A percentile compares a stretch with the other conserved stretches of the same genome.
These are phyloP conservation scores for Globisporangium middletonii DNA, from an alignment of 352 stramenopile genomes.

Conservation along the genomic window DNA sequence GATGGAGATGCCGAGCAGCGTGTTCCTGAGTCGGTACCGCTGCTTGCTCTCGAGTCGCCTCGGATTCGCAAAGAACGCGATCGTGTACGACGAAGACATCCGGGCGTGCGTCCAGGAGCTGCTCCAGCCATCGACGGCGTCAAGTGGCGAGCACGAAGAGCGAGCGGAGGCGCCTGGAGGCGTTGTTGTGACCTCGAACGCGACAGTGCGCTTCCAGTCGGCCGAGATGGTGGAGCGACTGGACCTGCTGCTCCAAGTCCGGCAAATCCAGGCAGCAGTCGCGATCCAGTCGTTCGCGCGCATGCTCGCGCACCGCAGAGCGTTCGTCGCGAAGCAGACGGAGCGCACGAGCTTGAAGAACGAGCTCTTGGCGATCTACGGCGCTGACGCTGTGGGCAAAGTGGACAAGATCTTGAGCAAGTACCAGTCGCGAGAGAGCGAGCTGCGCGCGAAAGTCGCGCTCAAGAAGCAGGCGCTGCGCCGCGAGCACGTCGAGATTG, in stretches of 20 bases:
- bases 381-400: constrained; percentile 19
- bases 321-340: constrained; percentile 25
- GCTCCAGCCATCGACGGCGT: constrained; percentile 1
- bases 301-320: constrained; percentile 24
- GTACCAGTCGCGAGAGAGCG: constrained; percentile 33
- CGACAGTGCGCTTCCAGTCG: constrained; percentile 20
- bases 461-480: constrained; percentile 20
- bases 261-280: constrained; percentile 24
- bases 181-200: constrained; percentile 14
- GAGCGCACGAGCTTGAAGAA: constrained; percentile 24
- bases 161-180: not conserved
- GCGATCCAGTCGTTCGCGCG: constrained; percentile 34
- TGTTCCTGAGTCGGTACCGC: constrained; percentile 23
- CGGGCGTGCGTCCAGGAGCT: constrained; percentile 15
- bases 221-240: constrained; percentile 31
- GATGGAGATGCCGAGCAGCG: constrained; percentile 18
- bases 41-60: constrained; percentile 13
- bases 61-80: not conserved
- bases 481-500: constrained; percentile 17
- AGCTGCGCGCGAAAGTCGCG: constrained; percentile 30
- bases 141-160: not conserved
- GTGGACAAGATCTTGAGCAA: constrained; percentile 34
- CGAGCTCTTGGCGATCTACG: constrained; percentile 38
- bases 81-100: constrained; percentile 13
- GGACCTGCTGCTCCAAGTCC: constrained; percentile 27